Evolutionary conservation across 768 basidiomycete species (phyloP).

Genomic region (Tricholoma furcatifolium): DNA sequence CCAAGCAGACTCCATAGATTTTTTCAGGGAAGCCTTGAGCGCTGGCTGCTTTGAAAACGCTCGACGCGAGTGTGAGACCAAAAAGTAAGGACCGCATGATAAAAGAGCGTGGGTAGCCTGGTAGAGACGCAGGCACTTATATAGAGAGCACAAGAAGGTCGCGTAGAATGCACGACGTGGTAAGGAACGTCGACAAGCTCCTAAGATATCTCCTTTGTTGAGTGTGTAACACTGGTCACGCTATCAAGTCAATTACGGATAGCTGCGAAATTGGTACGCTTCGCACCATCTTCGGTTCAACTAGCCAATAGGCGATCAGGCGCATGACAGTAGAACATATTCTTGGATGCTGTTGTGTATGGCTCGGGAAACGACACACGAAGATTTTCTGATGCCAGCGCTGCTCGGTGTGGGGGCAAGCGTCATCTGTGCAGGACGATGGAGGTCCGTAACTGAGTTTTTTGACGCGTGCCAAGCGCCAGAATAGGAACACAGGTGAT

Average conservation of each 20-base stretch:
- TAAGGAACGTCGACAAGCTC: not conserved
- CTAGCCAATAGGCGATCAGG: slow-evolving; percentile 2
- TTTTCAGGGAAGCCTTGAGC: slow-evolving; percentile 21
- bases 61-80: slow-evolving; percentile 6
- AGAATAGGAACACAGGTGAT: not conserved
- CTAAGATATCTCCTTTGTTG: not conserved
- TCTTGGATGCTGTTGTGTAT: not conserved
- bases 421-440: not conserved
- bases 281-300: not conserved
- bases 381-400: not conserved
- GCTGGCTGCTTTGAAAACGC: slow-evolving; percentile 10
- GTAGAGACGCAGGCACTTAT: not conserved
- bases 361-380: not conserved
- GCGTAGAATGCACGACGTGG: slow-evolving; percentile 1
- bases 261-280: not conserved
- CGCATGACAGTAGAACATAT: not conserved
- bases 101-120: not conserved
- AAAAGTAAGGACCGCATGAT: slow-evolving; percentile 10
- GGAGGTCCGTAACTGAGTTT: not conserved
- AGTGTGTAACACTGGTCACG: slow-evolving; percentile 14
- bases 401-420: not conserved
- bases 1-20: slow-evolving; percentile 25
- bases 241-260: slow-evolving; percentile 2
- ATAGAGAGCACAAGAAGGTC: not conserved
- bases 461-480: not conserved